Percentiles rank a stretch among this genome's conserved stretches.
These are phyloP conservation scores for Arthrobotrys sphaeroides DNA, from an alignment of 2,329 filamentous ascomycete genomes.

Conservation along the genomic window DNA sequence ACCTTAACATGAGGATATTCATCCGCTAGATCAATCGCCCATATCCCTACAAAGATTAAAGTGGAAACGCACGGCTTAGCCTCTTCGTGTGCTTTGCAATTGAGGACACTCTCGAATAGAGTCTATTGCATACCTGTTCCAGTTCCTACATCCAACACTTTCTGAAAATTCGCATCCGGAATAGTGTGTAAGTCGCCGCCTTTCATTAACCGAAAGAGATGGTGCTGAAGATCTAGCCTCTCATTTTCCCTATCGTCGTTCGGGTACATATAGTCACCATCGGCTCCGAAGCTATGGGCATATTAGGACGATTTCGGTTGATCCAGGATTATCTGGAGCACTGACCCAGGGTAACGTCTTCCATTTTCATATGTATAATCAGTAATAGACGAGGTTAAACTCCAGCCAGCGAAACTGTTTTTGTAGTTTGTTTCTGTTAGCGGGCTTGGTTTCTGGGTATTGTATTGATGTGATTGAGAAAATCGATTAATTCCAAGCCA, in stretches of 20 bases:
- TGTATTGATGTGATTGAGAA: neutral
- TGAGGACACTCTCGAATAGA: neutral
- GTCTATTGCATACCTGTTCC: slow-evolving; percentile 39
- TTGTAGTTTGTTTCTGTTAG: neutral
- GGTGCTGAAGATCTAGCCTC: slow-evolving; percentile 44
- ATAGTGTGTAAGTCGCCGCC: slow-evolving; percentile 47
- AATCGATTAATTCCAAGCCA: too few relatives aligned
- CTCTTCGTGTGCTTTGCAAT: neutral
- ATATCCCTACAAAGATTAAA: slow-evolving; percentile 26
- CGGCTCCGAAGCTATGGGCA: slow-evolving; percentile 28
- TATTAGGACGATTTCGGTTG: neutral
- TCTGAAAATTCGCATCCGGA: slow-evolving; percentile 35
- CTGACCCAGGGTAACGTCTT: slow-evolving; percentile 62
- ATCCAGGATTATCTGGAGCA: neutral
- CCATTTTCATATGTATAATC: slow-evolving; percentile 65
- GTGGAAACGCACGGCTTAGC: too few relatives aligned
- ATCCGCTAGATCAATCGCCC: slow-evolving; percentile 52
- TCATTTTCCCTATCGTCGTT: slow-evolving; percentile 47
- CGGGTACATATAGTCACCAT: slow-evolving; percentile 26
- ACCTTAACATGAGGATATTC: slow-evolving; percentile 46
- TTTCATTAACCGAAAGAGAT: slow-evolving; percentile 44
- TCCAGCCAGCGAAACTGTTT: slow-evolving; percentile 36
- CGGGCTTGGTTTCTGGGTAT: neutral
- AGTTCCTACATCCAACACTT: slow-evolving; percentile 20
- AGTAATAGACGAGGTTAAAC: slow-evolving; percentile 61